Percentiles rank a stretch among this genome's conserved stretches.
Conservation (phyloP, 805 yeast genomes). For the Cyberlindnera misumaiensis region DNA sequence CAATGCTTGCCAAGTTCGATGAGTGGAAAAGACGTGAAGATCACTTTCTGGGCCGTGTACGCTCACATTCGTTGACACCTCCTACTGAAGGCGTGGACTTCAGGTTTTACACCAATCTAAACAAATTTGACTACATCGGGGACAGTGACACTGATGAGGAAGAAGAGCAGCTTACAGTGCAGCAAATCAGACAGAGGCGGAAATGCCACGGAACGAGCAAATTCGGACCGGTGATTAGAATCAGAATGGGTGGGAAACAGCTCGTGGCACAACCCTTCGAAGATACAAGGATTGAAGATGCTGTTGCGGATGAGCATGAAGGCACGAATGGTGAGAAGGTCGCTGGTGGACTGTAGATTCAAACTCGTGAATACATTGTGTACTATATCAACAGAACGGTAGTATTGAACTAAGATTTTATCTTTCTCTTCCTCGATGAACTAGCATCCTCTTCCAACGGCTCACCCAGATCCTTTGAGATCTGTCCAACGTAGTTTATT, state of each 20-base stretch:
- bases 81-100: constrained; percentile 8
- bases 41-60: constrained; percentile 12
- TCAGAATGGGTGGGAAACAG: constrained; percentile 16
- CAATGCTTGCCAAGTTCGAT: constrained; percentile 15
- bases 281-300: constrained; percentile 15
- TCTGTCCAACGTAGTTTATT: not conserved
- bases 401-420: not conserved
- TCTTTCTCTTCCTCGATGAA: constrained; percentile 1
- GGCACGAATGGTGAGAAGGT: no score
- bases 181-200: constrained; percentile 15
- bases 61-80: not conserved
- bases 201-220: constrained; percentile 3
- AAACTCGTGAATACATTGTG: no score
- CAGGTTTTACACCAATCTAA: constrained; percentile 13
- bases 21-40: constrained; percentile 20
- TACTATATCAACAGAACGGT: no score
- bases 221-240: constrained; percentile 21
- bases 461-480: not conserved
- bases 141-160: constrained; percentile 25
- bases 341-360: no score
- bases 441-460: not conserved
- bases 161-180: constrained; percentile 13
- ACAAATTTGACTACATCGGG: constrained; percentile 18
- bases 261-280: constrained; percentile 23
- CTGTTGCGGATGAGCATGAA: no score